Percentiles rank a stretch among this genome's conserved stretches.
Evolutionary conservation across 2,329 filamentous ascomycete genomes (phyloP).

Genomic region (Xylaria hypoxylon): DNA sequence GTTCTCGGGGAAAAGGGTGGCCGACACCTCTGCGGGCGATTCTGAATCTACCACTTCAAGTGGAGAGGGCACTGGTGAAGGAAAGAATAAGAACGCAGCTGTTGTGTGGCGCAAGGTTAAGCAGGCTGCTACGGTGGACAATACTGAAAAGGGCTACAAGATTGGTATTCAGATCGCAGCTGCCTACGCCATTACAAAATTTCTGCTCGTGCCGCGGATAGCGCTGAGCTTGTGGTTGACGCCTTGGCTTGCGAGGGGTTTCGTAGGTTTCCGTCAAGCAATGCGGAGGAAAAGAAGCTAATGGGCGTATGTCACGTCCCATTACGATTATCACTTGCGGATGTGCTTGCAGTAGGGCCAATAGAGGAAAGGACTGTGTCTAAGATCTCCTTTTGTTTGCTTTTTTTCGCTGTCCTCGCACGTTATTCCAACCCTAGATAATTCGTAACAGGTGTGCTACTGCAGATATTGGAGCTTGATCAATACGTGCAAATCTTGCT

Average conservation of each 20-base stretch:
- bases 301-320: background rate
- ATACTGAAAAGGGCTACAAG: constrained; percentile 57
- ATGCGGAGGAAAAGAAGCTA: constrained; percentile 43
- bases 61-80: constrained; percentile 46
- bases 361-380: constrained; percentile 32
- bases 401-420: constrained; percentile 38
- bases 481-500: constrained; percentile 5
- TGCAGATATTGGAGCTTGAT: constrained; percentile 12
- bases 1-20: constrained; percentile 42
- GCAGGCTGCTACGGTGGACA: constrained; percentile 45
- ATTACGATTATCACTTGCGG: constrained; percentile 6
- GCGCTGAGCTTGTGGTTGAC: constrained; percentile 86
- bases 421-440: constrained; percentile 20
- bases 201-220: constrained; percentile 81
- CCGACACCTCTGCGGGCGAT: constrained; percentile 49
- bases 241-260: constrained; percentile 85
- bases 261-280: constrained; percentile 57
- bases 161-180: constrained; percentile 80
- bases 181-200: constrained; percentile 92
- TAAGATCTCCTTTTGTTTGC: constrained; percentile 40
- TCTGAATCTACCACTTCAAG: constrained; percentile 40
- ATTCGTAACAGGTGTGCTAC: background rate
- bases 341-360: constrained; percentile 9
- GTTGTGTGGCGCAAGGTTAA: constrained; percentile 44
- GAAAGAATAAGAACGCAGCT: constrained; percentile 35